These are phyloP conservation scores for Epichloe amarillans DNA, from an alignment of 2,329 filamentous ascomycete species.

Conservation along the genomic window DNA sequence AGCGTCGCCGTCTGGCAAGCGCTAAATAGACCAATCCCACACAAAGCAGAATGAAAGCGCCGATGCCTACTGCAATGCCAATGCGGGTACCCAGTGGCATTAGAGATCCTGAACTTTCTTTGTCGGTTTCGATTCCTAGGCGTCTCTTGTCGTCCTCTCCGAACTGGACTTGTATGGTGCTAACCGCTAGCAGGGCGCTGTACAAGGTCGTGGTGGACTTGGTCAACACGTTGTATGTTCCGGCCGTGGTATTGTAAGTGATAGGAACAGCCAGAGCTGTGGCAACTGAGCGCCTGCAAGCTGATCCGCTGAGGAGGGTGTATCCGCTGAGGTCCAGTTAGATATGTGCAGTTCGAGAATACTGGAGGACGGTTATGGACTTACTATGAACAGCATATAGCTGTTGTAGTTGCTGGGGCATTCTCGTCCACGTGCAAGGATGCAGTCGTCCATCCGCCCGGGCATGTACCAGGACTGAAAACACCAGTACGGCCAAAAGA, in stretches of 20 bases:
- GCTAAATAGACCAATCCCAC: conserved; percentile 15
- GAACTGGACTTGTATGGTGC: conserved; percentile 25
- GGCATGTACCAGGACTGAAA: conserved; percentile 27
- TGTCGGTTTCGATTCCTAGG: conserved; percentile 21
- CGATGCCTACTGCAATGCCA: conserved; percentile 22
- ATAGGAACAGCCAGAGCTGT: conserved; percentile 24
- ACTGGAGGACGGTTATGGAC: conserved; percentile 8
- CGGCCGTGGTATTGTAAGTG: conserved; percentile 21
- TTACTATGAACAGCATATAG: conserved; percentile 28
- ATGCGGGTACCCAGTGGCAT: conserved; percentile 20
- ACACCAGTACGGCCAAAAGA: conserved; percentile 22
- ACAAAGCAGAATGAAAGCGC: conserved; percentile 16
- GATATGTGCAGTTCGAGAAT: not conserved
- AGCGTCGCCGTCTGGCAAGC: conserved; percentile 13
- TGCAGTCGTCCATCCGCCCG: conserved; percentile 27
- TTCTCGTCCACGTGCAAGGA: conserved; percentile 18
- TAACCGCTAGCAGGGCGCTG: conserved; percentile 23
- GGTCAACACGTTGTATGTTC: conserved; percentile 21
- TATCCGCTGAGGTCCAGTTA: conserved; percentile 18
- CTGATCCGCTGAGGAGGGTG: conserved; percentile 17
- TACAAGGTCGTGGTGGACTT: conserved; percentile 24
- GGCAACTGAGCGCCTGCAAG: conserved; percentile 22
- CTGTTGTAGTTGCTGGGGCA: conserved; percentile 16
- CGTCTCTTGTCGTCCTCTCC: conserved; percentile 21
- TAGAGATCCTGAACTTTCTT: conserved; percentile 7